Evolutionary conservation across 2,329 filamentous ascomycete species (phyloP), one percentile per base, ranked within the genome.

Genomic region (Tothia fuscella): DNA sequence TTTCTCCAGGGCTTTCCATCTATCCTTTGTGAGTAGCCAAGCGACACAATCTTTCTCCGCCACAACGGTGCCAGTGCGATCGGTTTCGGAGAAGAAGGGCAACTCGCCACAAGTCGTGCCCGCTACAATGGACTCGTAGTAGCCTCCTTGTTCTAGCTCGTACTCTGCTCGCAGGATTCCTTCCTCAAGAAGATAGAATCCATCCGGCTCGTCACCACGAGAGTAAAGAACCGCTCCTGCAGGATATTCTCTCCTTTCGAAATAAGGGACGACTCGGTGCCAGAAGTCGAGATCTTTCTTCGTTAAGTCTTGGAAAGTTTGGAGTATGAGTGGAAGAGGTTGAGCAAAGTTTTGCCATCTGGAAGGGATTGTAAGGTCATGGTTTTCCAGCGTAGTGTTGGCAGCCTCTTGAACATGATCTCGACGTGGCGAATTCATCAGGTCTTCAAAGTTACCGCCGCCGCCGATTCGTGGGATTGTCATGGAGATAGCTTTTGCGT

Each of bases 91-190:
- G 63, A 98, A 98, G 65, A 98, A 98, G 0, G 91, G 91, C 41
- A 98, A 63, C 64, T 98, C 91, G 26, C 91, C 91, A 52, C 89
- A 96, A 0, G 91, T 95, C 2, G 91, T 91, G 13, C 91, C 91
- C 0, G 88, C 84, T 1, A 95, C 81, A 42, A 96, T 95, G 53
- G 85, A 84, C 60, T 98, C 91, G 47, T 82, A 85, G 51, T 93
- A 82, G 51, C 73, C 75, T 1, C 91, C 91, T 56, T 96, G 91
- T 1, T 91, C 87, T 24, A 93, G 71, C 47, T 89, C 75, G 57
- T 98, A 96, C 53, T 95, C 88, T 3, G 83, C 86, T 13, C 88
- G 77, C 24, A 98, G 68, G 51, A 96, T 87, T 26, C 91, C 91
- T 5, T 78, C 74, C 60, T 98, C 88, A 1, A 98, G 65, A 4